Evolutionary conservation across 441 rosid species (phyloP), one percentile per base, ranked within the genome.

Genomic region (Pelargonium myrrhifolium): DNA sequence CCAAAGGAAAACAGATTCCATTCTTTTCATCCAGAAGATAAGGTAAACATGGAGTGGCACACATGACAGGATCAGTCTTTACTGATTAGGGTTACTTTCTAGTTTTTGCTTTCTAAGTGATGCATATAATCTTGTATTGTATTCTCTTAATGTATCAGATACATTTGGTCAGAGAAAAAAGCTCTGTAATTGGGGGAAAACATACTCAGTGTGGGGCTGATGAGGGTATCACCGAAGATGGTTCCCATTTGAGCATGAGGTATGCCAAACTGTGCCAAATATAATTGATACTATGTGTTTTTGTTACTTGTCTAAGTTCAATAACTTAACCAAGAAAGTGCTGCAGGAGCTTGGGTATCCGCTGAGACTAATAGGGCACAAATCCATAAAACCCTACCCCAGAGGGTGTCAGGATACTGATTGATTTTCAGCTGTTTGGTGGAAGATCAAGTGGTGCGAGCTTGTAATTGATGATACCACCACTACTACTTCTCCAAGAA

Each of bases 1-100:
- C 82, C 86, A 77, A 93, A 93, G 86, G 99, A 93, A 85, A 93
- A 91, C 65, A 87, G 86, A 88, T 63, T 71, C 75, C 82, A 80
- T 74, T 14, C 79, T 72, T 72, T 86, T 76, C 89, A 75, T 79
- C 82, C 78, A 81, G 86, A 81, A 70, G 74, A 83, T 75, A 86
- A 86, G 91, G 92, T 88, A 78, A 77, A 75, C 73, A 31, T 67
- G n/a, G 53, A 58, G 35, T n/a, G 12, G 14, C 28, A 58, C 15
- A 12, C 3, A 3, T 17, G 10, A 24, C 11, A 6, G 14, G 63
- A 24, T 11, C 28, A 59, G 3, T 55, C 63, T 59, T 4, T 22
- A 59, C 63, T 59, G 37, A 59, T 59, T 55, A 17, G 60, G 20
- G 3, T 28, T 39, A 40, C 53, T 61, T 2, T 37, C 7, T 10